Conservation (phyloP, 1,139 yeast species). For the Lodderomyces beijingensis region DNA sequence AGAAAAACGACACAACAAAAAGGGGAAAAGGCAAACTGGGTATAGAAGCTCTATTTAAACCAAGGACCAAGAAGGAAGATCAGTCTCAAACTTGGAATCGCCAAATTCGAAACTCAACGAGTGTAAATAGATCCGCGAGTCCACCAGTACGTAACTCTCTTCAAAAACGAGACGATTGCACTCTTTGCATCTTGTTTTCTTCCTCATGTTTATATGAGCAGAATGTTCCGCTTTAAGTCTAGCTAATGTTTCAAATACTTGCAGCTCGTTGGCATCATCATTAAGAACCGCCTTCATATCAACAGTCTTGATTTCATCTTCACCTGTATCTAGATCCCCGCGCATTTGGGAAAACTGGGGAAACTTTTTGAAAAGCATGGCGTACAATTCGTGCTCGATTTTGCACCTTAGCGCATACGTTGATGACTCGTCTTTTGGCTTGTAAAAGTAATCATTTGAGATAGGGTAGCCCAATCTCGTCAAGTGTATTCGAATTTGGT, state of each 20-base stretch:
- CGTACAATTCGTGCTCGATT: constrained; percentile 28
- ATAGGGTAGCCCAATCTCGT: constrained; percentile 66
- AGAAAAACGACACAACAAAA: too few relatives aligned
- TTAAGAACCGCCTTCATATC: too few relatives aligned
- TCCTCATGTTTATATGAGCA: background rate
- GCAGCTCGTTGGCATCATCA: too few relatives aligned
- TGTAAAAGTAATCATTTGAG: constrained; percentile 61
- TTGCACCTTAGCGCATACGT: constrained; percentile 18
- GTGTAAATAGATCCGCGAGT: constrained; percentile 49
- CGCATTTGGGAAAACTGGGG: constrained; percentile 14
- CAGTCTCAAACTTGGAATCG: constrained; percentile 26
- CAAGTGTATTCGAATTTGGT: constrained; percentile 73
- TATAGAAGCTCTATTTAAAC: too few relatives aligned
- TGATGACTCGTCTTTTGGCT: constrained; percentile 14
- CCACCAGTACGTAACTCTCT: constrained; percentile 9
- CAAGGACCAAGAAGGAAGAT: constrained; percentile 37
- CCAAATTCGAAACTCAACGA: constrained; percentile 27
- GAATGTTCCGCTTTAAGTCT: constrained; percentile 16
- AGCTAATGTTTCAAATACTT: too few relatives aligned
- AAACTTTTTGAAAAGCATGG: constrained; percentile 15
- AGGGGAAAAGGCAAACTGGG: too few relatives aligned
- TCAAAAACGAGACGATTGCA: constrained; percentile 41
- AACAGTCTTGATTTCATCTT: too few relatives aligned
- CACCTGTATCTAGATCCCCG: too few relatives aligned
- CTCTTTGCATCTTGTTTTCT: constrained; percentile 23